These are phyloP conservation scores for Tetrahymena malaccensis DNA, from an alignment of 73 alveolate genomes.

Conservation along the genomic window DNA sequence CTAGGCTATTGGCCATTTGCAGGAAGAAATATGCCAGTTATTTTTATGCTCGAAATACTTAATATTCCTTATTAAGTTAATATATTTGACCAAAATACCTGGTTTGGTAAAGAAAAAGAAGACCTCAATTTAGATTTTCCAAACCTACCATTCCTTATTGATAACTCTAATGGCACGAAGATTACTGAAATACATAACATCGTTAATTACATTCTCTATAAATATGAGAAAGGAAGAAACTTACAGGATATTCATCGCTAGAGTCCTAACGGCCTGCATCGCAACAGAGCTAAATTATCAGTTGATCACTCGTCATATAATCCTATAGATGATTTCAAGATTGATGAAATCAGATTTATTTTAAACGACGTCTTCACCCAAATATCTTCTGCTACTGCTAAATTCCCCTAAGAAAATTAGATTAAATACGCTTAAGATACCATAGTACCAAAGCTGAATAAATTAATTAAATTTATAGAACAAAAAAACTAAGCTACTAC, in stretches of 20 bases:
- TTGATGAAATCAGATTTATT: neutral
- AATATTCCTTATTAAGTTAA: neutral
- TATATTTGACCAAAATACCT: neutral
- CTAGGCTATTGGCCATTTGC: neutral
- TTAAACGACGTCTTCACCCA: neutral
- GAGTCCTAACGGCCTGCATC: neutral
- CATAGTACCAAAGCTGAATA: neutral
- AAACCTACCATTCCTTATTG: neutral
- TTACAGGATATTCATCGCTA: neutral
- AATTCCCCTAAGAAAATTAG: neutral
- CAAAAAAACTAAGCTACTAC: neutral
- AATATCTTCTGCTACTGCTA: neutral
- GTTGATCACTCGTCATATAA: neutral
- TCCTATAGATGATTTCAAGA: neutral
- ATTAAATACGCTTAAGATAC: neutral
- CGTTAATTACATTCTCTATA: neutral
- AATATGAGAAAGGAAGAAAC: neutral
- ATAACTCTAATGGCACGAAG: neutral
- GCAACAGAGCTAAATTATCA: neutral
- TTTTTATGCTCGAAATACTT: neutral
- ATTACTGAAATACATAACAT: neutral
- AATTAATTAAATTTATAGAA: neutral
- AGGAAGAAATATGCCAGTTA: neutral
- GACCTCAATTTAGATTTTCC: neutral
- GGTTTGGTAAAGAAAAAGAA: neutral